Evolutionary conservation across 192 early-diverging fungal species (phyloP), one percentile per base, ranked within the genome.

Genomic region (Backusella luteola): DNA sequence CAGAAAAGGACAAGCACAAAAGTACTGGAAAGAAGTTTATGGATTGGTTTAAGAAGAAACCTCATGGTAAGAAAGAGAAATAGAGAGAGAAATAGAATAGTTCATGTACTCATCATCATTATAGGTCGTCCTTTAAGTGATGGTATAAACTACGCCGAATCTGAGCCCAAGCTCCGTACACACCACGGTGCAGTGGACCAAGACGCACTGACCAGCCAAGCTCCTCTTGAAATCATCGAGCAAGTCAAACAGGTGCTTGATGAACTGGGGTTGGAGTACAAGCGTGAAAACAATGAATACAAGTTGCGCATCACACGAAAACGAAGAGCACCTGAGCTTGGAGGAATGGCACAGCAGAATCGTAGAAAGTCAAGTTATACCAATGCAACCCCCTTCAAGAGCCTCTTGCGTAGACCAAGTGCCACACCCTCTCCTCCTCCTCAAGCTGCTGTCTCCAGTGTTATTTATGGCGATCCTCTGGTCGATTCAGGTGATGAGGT

Each of bases 401-500:
- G 53, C n/a, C 41, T 76, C 19, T 71, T 79, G 19, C 78, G 78
- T 21, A 68, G 78, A 34, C 42, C 78, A 5, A 79, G 74, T 68
- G 42, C 44, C 35, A 36, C 76, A 23, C 67, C 67, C 3, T 5
- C 67, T 41, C 19, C 67, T 23, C 19, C 68, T 39, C 44, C 15
- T 66, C 1, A 34, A 8, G 2, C 23, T n/a, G 26, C 41, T 29
- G 53, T 23, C 21, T 42, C 21, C 0, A 79, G 79, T 34, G 74
- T 87, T 5, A 67, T 89, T 6, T 89, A 90, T 49, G 89, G 89
- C 1, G 88, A 91, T 59, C 80, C 84, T 19, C 29, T 76, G 1
- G 76, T 87, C 34, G 90, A 91, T 76, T 82, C 84, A 11, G 91
- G 92, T 26, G 95, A 93, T 32, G 96, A 97, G 84, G 89, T 99